These are phyloP conservation scores for Lasiodiplodia sp. DNA, from an alignment of 2,329 filamentous ascomycete genomes.

Conservation along the genomic window DNA sequence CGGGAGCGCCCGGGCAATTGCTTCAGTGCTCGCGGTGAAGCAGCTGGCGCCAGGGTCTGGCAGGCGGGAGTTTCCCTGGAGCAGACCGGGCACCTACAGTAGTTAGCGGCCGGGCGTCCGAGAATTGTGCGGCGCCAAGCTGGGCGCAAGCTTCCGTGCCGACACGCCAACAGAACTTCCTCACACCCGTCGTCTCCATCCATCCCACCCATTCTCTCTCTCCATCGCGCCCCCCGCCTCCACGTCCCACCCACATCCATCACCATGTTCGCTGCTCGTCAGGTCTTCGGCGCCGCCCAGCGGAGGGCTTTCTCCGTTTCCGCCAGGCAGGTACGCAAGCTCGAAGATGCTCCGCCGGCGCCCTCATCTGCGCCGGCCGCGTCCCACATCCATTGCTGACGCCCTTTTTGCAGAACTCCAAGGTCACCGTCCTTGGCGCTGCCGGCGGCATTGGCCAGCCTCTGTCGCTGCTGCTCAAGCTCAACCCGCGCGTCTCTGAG, in stretches of 20 bases:
- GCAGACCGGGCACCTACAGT: not conserved
- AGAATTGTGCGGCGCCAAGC: conserved; percentile 30
- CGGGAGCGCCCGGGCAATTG: not conserved
- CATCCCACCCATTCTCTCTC: conserved; percentile 33
- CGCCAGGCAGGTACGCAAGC: conserved; percentile 56
- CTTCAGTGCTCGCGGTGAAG: not conserved
- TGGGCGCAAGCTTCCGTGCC: conserved; percentile 24
- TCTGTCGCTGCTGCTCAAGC: conserved; percentile 96
- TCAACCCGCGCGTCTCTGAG: conserved; percentile 92
- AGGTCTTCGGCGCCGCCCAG: conserved; percentile 59
- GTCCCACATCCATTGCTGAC: conserved; percentile 36
- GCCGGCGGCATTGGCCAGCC: conserved; percentile 98
- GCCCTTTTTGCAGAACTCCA: conserved; percentile 74
- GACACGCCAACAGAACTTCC: conserved; percentile 28
- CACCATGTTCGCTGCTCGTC: conserved; percentile 75
- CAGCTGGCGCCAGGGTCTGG: not conserved
- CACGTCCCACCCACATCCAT: conserved; percentile 37
- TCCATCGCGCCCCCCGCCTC: conserved; percentile 35
- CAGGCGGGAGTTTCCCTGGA: not conserved
- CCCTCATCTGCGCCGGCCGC: conserved; percentile 31
- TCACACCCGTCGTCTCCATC: conserved; percentile 32
- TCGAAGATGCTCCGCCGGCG: conserved; percentile 29
- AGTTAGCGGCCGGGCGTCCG: conserved; percentile 15
- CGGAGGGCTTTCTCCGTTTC: conserved; percentile 61
- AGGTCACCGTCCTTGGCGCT: conserved; percentile 96